Evolutionary conservation across 1,284 basidiomycete genomes (phyloP), one percentile per base, ranked within the genome.

Genomic region (Microbotryomycetes sp.): DNA sequence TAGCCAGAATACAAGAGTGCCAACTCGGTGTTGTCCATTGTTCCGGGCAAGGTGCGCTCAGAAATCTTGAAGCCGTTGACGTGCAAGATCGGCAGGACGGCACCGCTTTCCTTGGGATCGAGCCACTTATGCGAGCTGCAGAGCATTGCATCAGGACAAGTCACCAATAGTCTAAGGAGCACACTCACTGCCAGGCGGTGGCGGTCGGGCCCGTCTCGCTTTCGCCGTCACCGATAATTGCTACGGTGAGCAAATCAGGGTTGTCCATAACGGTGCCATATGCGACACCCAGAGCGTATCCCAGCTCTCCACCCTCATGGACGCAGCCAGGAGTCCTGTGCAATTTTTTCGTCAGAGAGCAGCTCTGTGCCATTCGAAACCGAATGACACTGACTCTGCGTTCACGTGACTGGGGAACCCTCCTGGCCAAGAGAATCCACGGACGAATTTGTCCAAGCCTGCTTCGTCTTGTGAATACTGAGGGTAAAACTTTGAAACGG

Each of bases 271-370:
- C 75, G 26, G 70, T 64, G 4, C 74, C 74, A 61, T 88, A 92
- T 0, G 89, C 82, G 11, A 90, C 89, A 35, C 85, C 81, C 46
- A 93, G 82, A 0, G 89, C 88, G 69, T 73, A 73, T 23, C 72
- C 89, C n/a, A 91, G 81, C 74, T 92, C 90, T 41, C 90, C 81
- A 59, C 91, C 91, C 76, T 94, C 91, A 70, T 93, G 91, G 65
- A 93, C 91, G 3, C 83, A 80, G 6, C 91, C 90, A 23, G 89
- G 89, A 0, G 87, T 89, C 85, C 63, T 69, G 41, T 28, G 18
- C 31, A 18, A 16, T 9, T 11, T 9, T 41, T 41, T 41, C 35
- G 18, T 11, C 35, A 41, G 18, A 18, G 35, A 41, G 18, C 35
- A 18, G 11, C 18, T 41, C 35, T 18, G 35, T 18, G 11, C 28